Base-by-base conservation (phyloP, 495 filamentous ascomycete species). In the Aspergillus campestris region DNA sequence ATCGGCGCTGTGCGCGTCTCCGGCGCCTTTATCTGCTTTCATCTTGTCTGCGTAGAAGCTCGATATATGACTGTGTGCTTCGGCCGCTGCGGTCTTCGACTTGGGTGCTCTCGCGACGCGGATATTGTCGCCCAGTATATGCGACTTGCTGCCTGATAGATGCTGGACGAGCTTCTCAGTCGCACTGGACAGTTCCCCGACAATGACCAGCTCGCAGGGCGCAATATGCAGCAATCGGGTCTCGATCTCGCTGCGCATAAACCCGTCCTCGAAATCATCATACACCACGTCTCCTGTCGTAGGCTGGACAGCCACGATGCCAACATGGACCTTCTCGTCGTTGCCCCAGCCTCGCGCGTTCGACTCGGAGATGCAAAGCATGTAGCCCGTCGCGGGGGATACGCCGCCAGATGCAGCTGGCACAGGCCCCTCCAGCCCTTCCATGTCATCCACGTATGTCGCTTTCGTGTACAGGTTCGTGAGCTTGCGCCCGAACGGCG, bases 401-500 rank as follows among this genome's bases (percentile, higher is more conserved):
- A 80, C 77, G 27, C 77, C 74, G 29, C 65, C 69, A 10, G 70
- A 65, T 5, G 70, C 62, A 8, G 69, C 69, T 34, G 61, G 53
- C 1, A 61, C 60, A 11, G 73, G 60, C 29, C 66, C 70, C 36
- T 85, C 82, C 8, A 95, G 61, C 11, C 89, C 86, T 48, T 95
- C 91, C 7, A 83, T 73, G 62, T 99, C 92, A 59, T 99, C 92
- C 40, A 99, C 84, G 51, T 99, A 99, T 0, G 92, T 99, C 24
- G 89, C 92, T 64, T 99, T 99, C 6, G 92, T 99, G 66, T 97
- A 99, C 8, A 99, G 68, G 62, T 95, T 96, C 8, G 92, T 95
- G 52, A 99, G 78, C 55, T 94, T 92, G 34, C 92, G 83, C 12
- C 84, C 80, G 53, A 99, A 99, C 0, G 92, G 89, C 1, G 87